A percentile compares a stretch with the other conserved stretches of the same genome.
phyloP scores from a whole-genome alignment of 2,329 filamentous ascomycete species.

The Xylaria arbuscula region DNA sequence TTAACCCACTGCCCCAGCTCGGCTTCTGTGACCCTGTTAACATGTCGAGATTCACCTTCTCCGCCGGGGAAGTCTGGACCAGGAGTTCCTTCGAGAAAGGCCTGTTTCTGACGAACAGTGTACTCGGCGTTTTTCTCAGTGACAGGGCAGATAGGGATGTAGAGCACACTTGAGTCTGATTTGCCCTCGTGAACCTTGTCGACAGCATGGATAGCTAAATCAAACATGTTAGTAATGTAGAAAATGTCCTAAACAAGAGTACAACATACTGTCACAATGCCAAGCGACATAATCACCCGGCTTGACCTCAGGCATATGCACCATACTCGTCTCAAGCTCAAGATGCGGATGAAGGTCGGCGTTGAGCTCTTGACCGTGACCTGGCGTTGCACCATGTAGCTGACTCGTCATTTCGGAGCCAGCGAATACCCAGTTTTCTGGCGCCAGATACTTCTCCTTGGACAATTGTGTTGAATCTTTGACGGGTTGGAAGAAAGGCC shows the following conservation, averaged over 20 bases:
- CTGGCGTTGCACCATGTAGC: slow-evolving; percentile 76
- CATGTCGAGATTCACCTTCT: slow-evolving; percentile 69
- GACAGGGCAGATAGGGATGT: slow-evolving; percentile 87
- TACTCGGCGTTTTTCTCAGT: slow-evolving; percentile 80
- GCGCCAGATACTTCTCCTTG: slow-evolving; percentile 59
- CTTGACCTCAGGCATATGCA: slow-evolving; percentile 73
- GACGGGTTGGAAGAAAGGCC: slow-evolving; percentile 80
- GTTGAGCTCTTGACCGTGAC: slow-evolving; percentile 76
- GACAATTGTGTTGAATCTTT: slow-evolving; percentile 53
- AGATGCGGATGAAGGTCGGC: slow-evolving; percentile 75
- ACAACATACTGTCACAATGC: slow-evolving; percentile 76
- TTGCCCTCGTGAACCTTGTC: slow-evolving; percentile 80
- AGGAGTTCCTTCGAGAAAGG: slow-evolving; percentile 75
- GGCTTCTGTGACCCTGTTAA: slow-evolving; percentile 58
- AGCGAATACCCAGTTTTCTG: slow-evolving; percentile 71
- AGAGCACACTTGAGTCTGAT: slow-evolving; percentile 83
- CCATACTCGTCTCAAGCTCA: slow-evolving; percentile 74
- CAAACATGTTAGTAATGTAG: slow-evolving; percentile 10
- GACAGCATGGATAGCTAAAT: slow-evolving; percentile 77
- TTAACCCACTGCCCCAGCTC: slow-evolving; percentile 52
- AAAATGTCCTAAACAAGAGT: slow-evolving; percentile 41
- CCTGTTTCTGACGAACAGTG: slow-evolving; percentile 74
- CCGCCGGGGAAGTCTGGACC: slow-evolving; percentile 79
- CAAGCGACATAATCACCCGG: slow-evolving; percentile 84
- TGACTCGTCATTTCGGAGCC: slow-evolving; percentile 61